Evolutionary conservation across 2,329 filamentous ascomycete genomes (phyloP).

Genomic region (Fusarium sp.): DNA sequence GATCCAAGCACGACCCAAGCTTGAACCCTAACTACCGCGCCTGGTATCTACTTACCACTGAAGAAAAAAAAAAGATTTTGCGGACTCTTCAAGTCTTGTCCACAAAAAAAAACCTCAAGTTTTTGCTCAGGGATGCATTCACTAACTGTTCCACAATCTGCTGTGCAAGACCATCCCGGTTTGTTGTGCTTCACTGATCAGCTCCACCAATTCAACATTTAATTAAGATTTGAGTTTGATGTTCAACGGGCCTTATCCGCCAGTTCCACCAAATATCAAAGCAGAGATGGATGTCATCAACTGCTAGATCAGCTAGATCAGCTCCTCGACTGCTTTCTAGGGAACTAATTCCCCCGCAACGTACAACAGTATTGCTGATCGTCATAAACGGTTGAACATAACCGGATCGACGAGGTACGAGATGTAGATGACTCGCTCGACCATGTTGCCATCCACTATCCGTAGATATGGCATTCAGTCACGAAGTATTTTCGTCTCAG

Average conservation of each 20-base stretch:
- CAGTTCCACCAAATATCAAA: slow-evolving; percentile 7
- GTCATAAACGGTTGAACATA: slow-evolving; percentile 10
- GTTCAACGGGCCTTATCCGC: slow-evolving; percentile 4
- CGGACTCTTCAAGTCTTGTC: background rate
- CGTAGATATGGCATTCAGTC: too few relatives aligned
- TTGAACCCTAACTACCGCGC: slow-evolving; percentile 24
- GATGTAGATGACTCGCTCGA: slow-evolving; percentile 22
- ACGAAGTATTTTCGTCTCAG: slow-evolving; percentile 4
- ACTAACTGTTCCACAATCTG: background rate
- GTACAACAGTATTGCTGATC: slow-evolving; percentile 11
- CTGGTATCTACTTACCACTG: slow-evolving; percentile 34
- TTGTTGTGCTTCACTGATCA: slow-evolving; percentile 1
- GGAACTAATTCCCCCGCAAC: slow-evolving; percentile 25
- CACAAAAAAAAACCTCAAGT: background rate
- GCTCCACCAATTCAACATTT: slow-evolving; percentile 1
- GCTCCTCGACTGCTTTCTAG: slow-evolving; percentile 6
- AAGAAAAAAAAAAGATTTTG: slow-evolving; percentile 35
- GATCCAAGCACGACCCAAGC: slow-evolving; percentile 31
- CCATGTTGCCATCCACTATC: too few relatives aligned
- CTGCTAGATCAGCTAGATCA: background rate
- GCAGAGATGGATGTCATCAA: slow-evolving; percentile 8
- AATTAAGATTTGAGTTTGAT: slow-evolving; percentile 7
- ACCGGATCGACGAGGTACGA: background rate
- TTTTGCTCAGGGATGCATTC: background rate
- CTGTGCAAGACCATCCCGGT: background rate